Evolutionary conservation across 768 basidiomycete genomes (phyloP), one percentile per base, ranked within the genome.

Genomic region (Lactifluus pinguis): DNA sequence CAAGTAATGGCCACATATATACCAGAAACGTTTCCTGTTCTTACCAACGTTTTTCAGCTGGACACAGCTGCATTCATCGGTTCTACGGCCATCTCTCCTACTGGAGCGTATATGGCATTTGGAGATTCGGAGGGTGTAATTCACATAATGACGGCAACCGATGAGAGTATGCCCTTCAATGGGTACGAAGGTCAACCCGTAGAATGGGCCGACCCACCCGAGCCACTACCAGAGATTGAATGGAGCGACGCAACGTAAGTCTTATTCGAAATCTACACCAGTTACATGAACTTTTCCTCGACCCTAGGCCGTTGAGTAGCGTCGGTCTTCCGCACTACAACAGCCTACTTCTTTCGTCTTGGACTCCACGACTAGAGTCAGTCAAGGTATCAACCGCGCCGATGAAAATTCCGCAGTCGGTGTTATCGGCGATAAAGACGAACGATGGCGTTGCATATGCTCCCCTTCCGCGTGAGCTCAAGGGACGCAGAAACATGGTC

Each of bases 401-500:
- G 0, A 72, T 81, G 15, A 86, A 85, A 66, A 88, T 99, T 60
- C 94, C 95, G 3, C 77, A 82, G 7, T 84, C 89, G 65, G 78
- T 99, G 6, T 70, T 93, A 48, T 77, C 77, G 44, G 77, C 84
- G 3, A 91, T 98, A 80, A 91, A 90, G 69, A 81, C 81, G 63
- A 91, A 93, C 63, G 94, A 97, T 67, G 89, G 87, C 57, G 80
- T 98, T 32, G 90, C 91, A 5, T 98, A 97, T 70, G 94, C 95
- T 1, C 74, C 87, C 0, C 77, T 94, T 51, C 95, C 95, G 0
- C 86, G 85, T 68, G 93, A 95, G 64, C 76, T 95, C 21, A 82
- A 83, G 65, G 92, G 91, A 0, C 81, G 85, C 61, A 82, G 95
- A 42, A 95, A 98, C 69, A 80, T 94, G 66, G 81, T 85, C 7